These are phyloP conservation scores for Wallacemonas sp. DNA, from an alignment of 208 protist genomes.

Conservation along the genomic window DNA sequence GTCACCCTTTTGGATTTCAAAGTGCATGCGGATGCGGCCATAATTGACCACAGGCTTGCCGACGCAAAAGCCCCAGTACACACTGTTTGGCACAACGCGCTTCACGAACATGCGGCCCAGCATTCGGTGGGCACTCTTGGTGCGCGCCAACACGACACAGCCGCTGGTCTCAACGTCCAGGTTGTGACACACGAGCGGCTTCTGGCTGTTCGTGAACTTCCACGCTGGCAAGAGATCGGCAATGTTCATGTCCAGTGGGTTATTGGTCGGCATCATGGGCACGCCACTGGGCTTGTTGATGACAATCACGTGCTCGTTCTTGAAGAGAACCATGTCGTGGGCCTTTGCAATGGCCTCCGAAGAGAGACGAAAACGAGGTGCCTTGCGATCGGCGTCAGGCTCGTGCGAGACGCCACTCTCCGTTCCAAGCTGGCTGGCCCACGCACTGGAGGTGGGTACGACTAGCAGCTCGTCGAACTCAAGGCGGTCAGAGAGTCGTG, in stretches of 20 bases:
- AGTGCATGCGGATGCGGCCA: slow-evolving; percentile 92
- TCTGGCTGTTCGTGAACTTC: slow-evolving; percentile 79
- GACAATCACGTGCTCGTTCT: slow-evolving; percentile 94
- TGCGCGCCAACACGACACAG: slow-evolving; percentile 89
- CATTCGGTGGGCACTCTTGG: slow-evolving; percentile 79
- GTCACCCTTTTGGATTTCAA: slow-evolving; percentile 77
- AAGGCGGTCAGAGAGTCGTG: slow-evolving; percentile 80
- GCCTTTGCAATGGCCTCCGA: slow-evolving; percentile 69
- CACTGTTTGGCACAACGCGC: slow-evolving; percentile 89
- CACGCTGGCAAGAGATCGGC: slow-evolving; percentile 86
- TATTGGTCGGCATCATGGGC: slow-evolving; percentile 88
- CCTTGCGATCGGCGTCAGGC: neutral
- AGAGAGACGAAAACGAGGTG: slow-evolving; percentile 62
- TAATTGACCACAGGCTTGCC: slow-evolving; percentile 86
- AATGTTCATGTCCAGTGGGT: slow-evolving; percentile 87
- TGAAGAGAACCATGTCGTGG: slow-evolving; percentile 93
- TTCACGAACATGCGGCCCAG: slow-evolving; percentile 90
- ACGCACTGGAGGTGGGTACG: slow-evolving; percentile 69
- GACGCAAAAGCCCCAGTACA: slow-evolving; percentile 92
- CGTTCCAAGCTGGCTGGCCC: slow-evolving; percentile 58
- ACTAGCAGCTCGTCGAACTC: slow-evolving; percentile 91
- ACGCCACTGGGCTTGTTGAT: slow-evolving; percentile 94
- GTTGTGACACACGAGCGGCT: slow-evolving; percentile 89
- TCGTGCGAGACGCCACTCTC: slow-evolving; percentile 35
- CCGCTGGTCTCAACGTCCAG: slow-evolving; percentile 91